Percentiles rank a stretch among this genome's conserved stretches.
Conservation (phyloP, 192 early-diverging fungal genomes). For the Coemansia sp. region DNA sequence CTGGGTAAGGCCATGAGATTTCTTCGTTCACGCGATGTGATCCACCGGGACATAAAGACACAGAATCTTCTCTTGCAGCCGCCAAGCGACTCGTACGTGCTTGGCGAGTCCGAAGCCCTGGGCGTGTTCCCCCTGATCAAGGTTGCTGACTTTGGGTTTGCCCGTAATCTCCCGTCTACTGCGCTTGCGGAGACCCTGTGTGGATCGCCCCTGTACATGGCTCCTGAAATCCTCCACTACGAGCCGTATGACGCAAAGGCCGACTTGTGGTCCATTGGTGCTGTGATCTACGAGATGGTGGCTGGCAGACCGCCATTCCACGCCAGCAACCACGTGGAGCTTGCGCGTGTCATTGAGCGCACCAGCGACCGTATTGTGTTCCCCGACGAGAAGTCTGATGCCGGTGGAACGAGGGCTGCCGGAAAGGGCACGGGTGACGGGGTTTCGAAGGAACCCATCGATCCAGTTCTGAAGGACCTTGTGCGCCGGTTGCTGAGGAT, state of each 20-base stretch:
- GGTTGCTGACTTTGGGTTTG: constrained; percentile 98
- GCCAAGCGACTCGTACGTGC: constrained; percentile 32
- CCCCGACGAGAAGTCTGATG: constrained; percentile 63
- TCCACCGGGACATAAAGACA: constrained; percentile 98
- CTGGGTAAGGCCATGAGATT: constrained; percentile 81
- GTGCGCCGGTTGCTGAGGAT: constrained; percentile 81
- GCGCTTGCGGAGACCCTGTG: constrained; percentile 95
- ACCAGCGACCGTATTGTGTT: constrained; percentile 84
- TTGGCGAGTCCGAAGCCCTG: constrained; percentile 46
- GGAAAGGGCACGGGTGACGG: not conserved
- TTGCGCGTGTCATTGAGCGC: constrained; percentile 87
- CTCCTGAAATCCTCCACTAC: constrained; percentile 82
- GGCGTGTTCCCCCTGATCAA: constrained; percentile 72
- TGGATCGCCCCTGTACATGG: constrained; percentile 97
- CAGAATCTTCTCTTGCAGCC: constrained; percentile 88
- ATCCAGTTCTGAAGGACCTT: constrained; percentile 55
- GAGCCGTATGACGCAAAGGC: constrained; percentile 95
- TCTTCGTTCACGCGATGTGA: constrained; percentile 79
- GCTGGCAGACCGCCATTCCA: constrained; percentile 88
- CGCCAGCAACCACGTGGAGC: constrained; percentile 91
- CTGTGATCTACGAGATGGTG: constrained; percentile 93
- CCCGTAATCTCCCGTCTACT: constrained; percentile 77
- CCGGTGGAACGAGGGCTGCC: not conserved
- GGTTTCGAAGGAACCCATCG: constrained; percentile 11
- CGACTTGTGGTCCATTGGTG: constrained; percentile 96